Conservation (phyloP, 169 alveolate species). For the Neospora caninum region DNA sequence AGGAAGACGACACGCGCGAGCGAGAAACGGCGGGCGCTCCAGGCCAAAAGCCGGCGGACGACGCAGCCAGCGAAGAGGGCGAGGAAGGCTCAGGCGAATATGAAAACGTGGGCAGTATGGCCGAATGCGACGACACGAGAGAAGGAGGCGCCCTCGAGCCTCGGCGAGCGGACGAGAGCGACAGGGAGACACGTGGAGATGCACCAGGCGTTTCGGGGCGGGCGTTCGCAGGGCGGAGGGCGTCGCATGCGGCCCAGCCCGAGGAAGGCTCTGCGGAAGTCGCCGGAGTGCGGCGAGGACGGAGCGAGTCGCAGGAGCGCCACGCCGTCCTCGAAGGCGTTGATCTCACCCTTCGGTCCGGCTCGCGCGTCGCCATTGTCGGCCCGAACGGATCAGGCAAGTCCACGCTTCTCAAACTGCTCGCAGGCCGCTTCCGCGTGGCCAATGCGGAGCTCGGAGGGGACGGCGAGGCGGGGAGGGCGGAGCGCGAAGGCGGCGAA, state of each 20-base stretch:
- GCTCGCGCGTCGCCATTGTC: conserved; percentile 63
- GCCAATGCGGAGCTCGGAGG: background rate
- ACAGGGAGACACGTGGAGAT: no score
- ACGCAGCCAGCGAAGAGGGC: background rate
- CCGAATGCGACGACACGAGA: no score
- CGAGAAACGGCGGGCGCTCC: background rate
- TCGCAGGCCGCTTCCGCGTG: conserved; percentile 48
- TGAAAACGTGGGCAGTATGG: no score
- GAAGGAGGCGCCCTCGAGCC: no score
- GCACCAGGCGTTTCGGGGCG: no score
- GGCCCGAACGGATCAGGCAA: conserved; percentile 73
- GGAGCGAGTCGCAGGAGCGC: background rate
- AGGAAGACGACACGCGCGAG: background rate
- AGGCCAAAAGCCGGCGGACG: background rate
- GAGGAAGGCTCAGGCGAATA: background rate
- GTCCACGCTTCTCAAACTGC: conserved; percentile 65
- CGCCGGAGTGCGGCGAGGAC: no score
- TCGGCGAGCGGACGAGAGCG: no score
- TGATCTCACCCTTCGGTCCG: conserved; percentile 36
- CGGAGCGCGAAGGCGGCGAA: background rate
- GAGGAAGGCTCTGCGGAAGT: no score
- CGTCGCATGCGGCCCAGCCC: no score
- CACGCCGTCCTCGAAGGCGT: conserved; percentile 20
- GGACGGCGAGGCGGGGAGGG: background rate
- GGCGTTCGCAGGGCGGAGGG: no score